A percentile compares a stretch with the other conserved stretches of the same genome.
phyloP scores from a whole-genome alignment of 768 basidiomycete species.

The Trametes villosa region DNA sequence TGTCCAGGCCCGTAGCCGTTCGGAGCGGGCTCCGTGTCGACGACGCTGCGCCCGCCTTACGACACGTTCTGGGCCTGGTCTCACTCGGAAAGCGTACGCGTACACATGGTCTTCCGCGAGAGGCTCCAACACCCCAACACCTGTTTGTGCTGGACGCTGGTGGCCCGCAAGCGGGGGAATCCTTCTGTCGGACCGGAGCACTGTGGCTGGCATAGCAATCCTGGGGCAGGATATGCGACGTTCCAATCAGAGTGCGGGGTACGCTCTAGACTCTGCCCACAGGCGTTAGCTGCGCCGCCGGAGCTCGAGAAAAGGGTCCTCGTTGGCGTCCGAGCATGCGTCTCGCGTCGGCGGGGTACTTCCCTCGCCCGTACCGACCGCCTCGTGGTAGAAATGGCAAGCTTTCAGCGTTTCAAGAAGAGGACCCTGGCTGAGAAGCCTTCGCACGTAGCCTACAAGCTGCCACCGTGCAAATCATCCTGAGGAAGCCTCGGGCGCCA shows the following conservation, averaged over 20 bases:
- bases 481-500: background rate
- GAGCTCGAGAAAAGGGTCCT: too few relatives aligned
- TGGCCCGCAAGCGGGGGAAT: background rate
- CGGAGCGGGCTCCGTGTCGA: conserved; percentile 4
- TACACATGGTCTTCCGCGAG: background rate
- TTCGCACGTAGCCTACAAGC: background rate
- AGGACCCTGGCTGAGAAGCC: background rate
- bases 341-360: background rate
- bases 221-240: background rate
- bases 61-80: background rate
- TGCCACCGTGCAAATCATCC: background rate
- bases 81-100: too few relatives aligned
- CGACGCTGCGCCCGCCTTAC: background rate
- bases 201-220: background rate
- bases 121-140: conserved; percentile 9
- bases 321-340: too few relatives aligned
- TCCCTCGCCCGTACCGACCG: background rate
- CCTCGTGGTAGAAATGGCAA: background rate
- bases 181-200: background rate
- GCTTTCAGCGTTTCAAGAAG: background rate
- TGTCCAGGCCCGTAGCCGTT: background rate
- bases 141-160: background rate
- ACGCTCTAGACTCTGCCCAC: background rate
- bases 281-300: too few relatives aligned
- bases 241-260: background rate